A percentile compares a stretch with the other conserved stretches of the same genome.
These are phyloP conservation scores for Sclerospora graminicola DNA, from an alignment of 352 stramenopile species.

Conservation along the genomic window DNA sequence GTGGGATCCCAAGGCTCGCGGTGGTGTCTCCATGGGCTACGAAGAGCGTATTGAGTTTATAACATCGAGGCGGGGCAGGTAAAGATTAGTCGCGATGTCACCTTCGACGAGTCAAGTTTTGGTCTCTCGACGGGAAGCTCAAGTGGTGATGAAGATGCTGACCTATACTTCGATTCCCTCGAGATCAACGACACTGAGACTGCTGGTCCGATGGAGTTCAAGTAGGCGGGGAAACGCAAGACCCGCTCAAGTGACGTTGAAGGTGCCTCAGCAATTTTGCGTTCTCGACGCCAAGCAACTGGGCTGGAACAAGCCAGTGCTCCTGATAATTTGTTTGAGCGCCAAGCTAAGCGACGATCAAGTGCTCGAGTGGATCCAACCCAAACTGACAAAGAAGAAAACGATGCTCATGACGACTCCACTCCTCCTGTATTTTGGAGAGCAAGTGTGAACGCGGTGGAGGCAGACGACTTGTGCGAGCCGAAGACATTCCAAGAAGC, in stretches of 20 bases:
- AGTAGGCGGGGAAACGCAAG: background rate
- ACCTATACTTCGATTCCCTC: background rate
- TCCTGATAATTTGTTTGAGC: background rate
- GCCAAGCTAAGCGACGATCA: background rate
- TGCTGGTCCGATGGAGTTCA: background rate
- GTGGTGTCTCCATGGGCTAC: background rate
- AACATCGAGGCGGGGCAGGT: conserved; percentile 1
- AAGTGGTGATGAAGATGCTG: background rate
- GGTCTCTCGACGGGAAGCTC: background rate
- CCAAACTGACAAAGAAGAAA: too few species aligned
- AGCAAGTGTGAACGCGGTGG: background rate
- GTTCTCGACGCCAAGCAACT: too few species aligned
- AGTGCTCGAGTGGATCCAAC: too few species aligned
- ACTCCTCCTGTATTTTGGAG: background rate
- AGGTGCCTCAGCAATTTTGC: too few species aligned
- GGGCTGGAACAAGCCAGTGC: background rate
- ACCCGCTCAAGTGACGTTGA: background rate
- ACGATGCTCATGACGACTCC: background rate
- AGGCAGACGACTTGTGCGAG: background rate
- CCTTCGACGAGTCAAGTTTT: background rate
- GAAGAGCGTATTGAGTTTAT: background rate
- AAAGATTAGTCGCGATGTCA: background rate
- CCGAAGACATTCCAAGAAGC: conserved; percentile 6
- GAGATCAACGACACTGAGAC: background rate
- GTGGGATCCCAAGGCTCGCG: background rate